A percentile compares a stretch with the other conserved stretches of the same genome.
phyloP scores from a whole-genome alignment of 2,329 filamentous ascomycete species.

The Diplocarpon mali region DNA sequence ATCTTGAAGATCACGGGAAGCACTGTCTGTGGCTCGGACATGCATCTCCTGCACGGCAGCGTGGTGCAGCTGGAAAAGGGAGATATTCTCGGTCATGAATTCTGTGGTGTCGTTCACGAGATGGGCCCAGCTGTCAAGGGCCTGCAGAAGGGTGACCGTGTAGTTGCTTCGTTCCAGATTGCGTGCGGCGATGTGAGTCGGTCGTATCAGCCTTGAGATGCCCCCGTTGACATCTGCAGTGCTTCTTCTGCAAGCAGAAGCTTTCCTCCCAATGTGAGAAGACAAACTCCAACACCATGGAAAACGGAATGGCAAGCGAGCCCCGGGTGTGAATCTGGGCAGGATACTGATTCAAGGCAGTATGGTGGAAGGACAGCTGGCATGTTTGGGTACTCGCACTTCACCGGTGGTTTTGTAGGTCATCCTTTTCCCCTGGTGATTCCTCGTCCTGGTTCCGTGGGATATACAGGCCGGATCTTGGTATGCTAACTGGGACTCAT shows the following conservation, averaged over 20 bases:
- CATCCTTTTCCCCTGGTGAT: too few species aligned
- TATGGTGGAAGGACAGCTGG: slow-evolving; percentile 69
- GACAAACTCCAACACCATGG: slow-evolving; percentile 63
- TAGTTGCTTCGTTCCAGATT: slow-evolving; percentile 82
- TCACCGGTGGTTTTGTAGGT: slow-evolving; percentile 70
- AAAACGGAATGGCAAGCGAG: slow-evolving; percentile 48
- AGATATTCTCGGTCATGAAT: slow-evolving; percentile 44
- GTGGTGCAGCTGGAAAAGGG: slow-evolving; percentile 38
- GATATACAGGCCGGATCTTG: too few species aligned
- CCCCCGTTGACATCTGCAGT: slow-evolving; percentile 29
- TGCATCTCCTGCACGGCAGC: slow-evolving; percentile 28
- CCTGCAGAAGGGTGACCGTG: slow-evolving; percentile 50
- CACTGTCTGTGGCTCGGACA: slow-evolving; percentile 29
- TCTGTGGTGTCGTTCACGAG: slow-evolving; percentile 37
- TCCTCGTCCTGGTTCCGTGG: too few species aligned
- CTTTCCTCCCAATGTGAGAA: slow-evolving; percentile 69
- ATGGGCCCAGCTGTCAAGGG: slow-evolving; percentile 41
- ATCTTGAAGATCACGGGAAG: slow-evolving; percentile 61
- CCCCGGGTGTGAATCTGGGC: neutral
- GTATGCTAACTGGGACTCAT: neutral
- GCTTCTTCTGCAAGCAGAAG: slow-evolving; percentile 70
- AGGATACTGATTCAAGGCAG: neutral
- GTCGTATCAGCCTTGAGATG: neutral
- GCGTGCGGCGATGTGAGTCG: slow-evolving; percentile 46
- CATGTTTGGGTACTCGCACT: slow-evolving; percentile 64